Evolutionary conservation across 352 stramenopile species (phyloP).

Genomic region (Blastocystis hominis): DNA sequence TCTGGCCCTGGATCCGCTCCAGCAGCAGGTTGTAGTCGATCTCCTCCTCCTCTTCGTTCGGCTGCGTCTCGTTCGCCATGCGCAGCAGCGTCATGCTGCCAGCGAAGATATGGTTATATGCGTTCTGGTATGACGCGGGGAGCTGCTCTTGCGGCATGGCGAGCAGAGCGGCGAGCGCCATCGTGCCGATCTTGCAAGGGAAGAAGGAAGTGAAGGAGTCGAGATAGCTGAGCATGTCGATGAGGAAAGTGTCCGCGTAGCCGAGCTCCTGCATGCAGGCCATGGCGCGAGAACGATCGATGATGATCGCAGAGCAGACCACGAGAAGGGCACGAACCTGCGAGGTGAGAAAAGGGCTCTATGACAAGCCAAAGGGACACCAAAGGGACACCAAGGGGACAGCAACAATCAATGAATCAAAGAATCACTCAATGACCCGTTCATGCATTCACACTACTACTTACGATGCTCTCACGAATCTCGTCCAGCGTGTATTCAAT

Average conservation of each 20-base stretch:
- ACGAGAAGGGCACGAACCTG: constrained; percentile 23
- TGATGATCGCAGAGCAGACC: neutral
- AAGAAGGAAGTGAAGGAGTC: neutral
- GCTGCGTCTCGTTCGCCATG: neutral
- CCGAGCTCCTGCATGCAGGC: neutral
- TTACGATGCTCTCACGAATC: constrained; percentile 7
- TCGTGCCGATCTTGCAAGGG: neutral
- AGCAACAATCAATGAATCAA: no score
- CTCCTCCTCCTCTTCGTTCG: neutral
- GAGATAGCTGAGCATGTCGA: neutral
- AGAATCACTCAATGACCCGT: neutral
- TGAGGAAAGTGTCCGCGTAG: neutral
- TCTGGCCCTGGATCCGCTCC: neutral
- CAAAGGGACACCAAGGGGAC: no score
- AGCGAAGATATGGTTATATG: neutral
- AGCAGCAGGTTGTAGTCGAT: constrained; percentile 45
- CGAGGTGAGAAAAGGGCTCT: neutral
- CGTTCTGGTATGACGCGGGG: neutral
- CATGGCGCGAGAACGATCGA: neutral
- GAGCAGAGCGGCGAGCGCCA: neutral
- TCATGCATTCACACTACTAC: neutral
- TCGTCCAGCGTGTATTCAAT: constrained; percentile 5
- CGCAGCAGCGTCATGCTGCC: neutral
- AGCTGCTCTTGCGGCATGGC: neutral
- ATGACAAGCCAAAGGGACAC: no score